Conservation (phyloP, 257 asterid genomes). For the Nicotiana attenuata region DNA sequence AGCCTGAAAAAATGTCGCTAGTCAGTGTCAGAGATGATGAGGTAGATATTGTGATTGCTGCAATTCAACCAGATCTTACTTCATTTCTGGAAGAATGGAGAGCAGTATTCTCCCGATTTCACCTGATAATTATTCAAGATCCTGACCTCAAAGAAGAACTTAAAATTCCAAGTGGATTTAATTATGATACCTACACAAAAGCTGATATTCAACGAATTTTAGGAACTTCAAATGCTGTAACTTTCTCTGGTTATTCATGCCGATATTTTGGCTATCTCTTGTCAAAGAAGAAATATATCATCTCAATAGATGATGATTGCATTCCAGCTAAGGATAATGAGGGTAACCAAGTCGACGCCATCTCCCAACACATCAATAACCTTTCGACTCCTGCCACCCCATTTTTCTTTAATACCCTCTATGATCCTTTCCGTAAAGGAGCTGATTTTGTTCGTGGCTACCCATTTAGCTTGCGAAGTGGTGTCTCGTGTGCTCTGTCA, state of each 20-base stretch:
- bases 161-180: slow-evolving; percentile 61
- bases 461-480: slow-evolving; percentile 84
- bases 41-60: slow-evolving; percentile 40
- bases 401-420: slow-evolving; percentile 83
- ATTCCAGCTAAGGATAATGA: slow-evolving; percentile 58
- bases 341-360: slow-evolving; percentile 42
- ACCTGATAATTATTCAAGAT: slow-evolving; percentile 74
- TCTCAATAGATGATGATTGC: slow-evolving; percentile 85
- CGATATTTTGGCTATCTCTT: slow-evolving; percentile 87
- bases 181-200: slow-evolving; percentile 46
- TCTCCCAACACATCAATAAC: slow-evolving; percentile 65
- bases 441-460: slow-evolving; percentile 92
- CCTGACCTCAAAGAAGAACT: slow-evolving; percentile 75
- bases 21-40: slow-evolving; percentile 29
- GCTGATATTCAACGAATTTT: slow-evolving; percentile 57
- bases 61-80: slow-evolving; percentile 67
- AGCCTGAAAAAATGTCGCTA: slow-evolving; percentile 19
- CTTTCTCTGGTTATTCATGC: slow-evolving; percentile 78
- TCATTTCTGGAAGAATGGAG: slow-evolving; percentile 85
- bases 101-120: slow-evolving; percentile 68
- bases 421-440: slow-evolving; percentile 75
- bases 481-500: slow-evolving; percentile 81
- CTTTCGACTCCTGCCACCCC: slow-evolving; percentile 88
- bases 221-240: slow-evolving; percentile 40
- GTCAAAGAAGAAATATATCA: slow-evolving; percentile 60